phyloP scores from a whole-genome alignment of 1,284 basidiomycete species.

The Hypsizygus ulmarius region DNA sequence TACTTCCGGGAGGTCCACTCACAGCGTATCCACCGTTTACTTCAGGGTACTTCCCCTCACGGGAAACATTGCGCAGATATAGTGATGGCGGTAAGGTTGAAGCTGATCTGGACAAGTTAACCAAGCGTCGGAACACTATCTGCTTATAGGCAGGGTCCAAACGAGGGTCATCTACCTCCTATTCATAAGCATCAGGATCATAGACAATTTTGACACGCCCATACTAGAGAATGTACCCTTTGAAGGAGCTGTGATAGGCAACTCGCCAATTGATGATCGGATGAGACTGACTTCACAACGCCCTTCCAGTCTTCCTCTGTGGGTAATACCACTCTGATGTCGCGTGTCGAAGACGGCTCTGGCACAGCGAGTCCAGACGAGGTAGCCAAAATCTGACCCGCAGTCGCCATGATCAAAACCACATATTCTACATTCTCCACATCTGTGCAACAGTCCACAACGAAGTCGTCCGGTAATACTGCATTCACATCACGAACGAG shows the following conservation, averaged over 20 bases:
- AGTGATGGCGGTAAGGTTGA: slow-evolving; percentile 9
- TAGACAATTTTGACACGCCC: not conserved
- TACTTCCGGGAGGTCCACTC: not conserved
- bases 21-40: slow-evolving; percentile 7
- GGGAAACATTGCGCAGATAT: slow-evolving; percentile 4
- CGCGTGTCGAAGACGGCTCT: slow-evolving; percentile 5
- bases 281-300: not conserved
- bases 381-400: slow-evolving; percentile 10
- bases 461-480: slow-evolving; percentile 2
- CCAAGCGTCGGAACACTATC: slow-evolving; percentile 9
- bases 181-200: not conserved
- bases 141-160: slow-evolving; percentile 16
- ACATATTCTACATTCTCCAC: not conserved
- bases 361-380: not conserved
- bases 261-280: slow-evolving; percentile 8
- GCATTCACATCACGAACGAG: slow-evolving; percentile 10
- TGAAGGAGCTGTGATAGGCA: slow-evolving; percentile 24
- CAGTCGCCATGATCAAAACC: not conserved
- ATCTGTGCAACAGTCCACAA: slow-evolving; percentile 5
- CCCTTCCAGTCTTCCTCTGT: slow-evolving; percentile 2
- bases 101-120: slow-evolving; percentile 4
- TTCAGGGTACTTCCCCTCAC: not conserved
- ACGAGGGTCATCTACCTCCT: slow-evolving; percentile 10
- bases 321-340: slow-evolving; percentile 4
- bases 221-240: slow-evolving; percentile 14